Evolutionary conservation across 2,329 filamentous ascomycete species (phyloP).

Genomic region (Aspergillus sp.): DNA sequence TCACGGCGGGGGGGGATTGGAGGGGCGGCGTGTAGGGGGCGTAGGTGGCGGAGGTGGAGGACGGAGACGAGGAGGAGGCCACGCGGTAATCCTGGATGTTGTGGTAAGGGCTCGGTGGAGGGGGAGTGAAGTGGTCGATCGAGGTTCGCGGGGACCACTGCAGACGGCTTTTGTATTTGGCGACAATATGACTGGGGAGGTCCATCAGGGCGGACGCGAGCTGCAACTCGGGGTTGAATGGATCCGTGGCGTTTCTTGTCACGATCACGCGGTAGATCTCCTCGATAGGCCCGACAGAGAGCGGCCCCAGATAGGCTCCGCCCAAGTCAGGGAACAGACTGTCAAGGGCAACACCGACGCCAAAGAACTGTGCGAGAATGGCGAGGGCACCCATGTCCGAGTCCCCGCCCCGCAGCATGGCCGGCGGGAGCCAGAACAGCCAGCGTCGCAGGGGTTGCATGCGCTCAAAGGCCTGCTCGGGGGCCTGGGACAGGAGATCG

Average conservation of each 20-base stretch:
- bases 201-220: slow-evolving; percentile 69
- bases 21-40: slow-evolving; percentile 42
- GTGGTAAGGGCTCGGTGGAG: slow-evolving; percentile 35
- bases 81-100: slow-evolving; percentile 30
- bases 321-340: slow-evolving; percentile 90
- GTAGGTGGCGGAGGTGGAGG: slow-evolving; percentile 37
- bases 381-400: slow-evolving; percentile 75
- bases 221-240: slow-evolving; percentile 57
- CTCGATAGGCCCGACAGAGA: slow-evolving; percentile 78
- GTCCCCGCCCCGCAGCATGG: slow-evolving; percentile 73
- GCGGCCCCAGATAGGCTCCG: slow-evolving; percentile 79
- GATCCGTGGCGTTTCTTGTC: slow-evolving; percentile 63
- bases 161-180: slow-evolving; percentile 67
- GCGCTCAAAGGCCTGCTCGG: slow-evolving; percentile 85
- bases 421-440: slow-evolving; percentile 93
- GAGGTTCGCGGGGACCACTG: slow-evolving; percentile 54
- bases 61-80: slow-evolving; percentile 37
- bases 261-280: slow-evolving; percentile 77
- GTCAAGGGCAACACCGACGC: slow-evolving; percentile 81
- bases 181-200: slow-evolving; percentile 67
- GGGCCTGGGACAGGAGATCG: slow-evolving; percentile 66
- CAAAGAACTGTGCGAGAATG: slow-evolving; percentile 88
- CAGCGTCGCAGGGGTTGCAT: slow-evolving; percentile 85
- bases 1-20: slow-evolving; percentile 39
- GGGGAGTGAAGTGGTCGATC: slow-evolving; percentile 37